A percentile compares a stretch with the other conserved stretches of the same genome.
phyloP scores from a whole-genome alignment of 2,329 filamentous ascomycete species.

The Madurella mycetomatis region DNA sequence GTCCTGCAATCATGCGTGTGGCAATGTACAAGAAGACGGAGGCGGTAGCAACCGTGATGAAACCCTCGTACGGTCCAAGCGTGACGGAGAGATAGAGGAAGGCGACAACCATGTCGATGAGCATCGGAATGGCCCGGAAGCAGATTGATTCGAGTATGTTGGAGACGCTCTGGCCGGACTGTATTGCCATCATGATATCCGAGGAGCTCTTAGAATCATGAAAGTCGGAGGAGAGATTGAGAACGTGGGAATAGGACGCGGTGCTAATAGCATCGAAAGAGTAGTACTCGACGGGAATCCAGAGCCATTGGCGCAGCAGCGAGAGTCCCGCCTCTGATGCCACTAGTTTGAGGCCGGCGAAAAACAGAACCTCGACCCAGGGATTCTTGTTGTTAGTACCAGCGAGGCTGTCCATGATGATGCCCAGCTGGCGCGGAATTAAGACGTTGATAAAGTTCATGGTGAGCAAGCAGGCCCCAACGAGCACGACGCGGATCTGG shows the following conservation, averaged over 20 bases:
- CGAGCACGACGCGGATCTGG: slow-evolving; percentile 63
- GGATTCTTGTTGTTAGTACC: slow-evolving; percentile 44
- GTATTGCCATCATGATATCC: slow-evolving; percentile 54
- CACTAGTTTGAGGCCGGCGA: slow-evolving; percentile 47
- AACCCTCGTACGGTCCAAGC: slow-evolving; percentile 58
- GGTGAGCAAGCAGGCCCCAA: slow-evolving; percentile 63
- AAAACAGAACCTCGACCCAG: slow-evolving; percentile 50
- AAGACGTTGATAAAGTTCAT: slow-evolving; percentile 71
- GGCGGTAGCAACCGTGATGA: slow-evolving; percentile 57
- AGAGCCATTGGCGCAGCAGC: slow-evolving; percentile 51
- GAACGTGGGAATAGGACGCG: slow-evolving; percentile 55
- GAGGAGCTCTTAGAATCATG: slow-evolving; percentile 58
- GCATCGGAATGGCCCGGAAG: slow-evolving; percentile 55
- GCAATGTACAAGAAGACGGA: slow-evolving; percentile 53
- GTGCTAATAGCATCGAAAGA: slow-evolving; percentile 50
- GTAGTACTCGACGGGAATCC: slow-evolving; percentile 56
- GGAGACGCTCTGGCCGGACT: slow-evolving; percentile 49
- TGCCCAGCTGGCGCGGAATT: slow-evolving; percentile 75
- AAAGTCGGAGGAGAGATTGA: slow-evolving; percentile 58
- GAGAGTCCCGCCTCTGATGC: slow-evolving; percentile 53
- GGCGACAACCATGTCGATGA: slow-evolving; percentile 57
- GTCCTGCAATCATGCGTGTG: slow-evolving; percentile 46
- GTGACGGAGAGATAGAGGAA: slow-evolving; percentile 56
- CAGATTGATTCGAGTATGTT: slow-evolving; percentile 55
- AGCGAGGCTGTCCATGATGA: slow-evolving; percentile 67